These are phyloP conservation scores for Pouteria glomerata DNA, from an alignment of 148 eudicot species.

Conservation along the genomic window DNA sequence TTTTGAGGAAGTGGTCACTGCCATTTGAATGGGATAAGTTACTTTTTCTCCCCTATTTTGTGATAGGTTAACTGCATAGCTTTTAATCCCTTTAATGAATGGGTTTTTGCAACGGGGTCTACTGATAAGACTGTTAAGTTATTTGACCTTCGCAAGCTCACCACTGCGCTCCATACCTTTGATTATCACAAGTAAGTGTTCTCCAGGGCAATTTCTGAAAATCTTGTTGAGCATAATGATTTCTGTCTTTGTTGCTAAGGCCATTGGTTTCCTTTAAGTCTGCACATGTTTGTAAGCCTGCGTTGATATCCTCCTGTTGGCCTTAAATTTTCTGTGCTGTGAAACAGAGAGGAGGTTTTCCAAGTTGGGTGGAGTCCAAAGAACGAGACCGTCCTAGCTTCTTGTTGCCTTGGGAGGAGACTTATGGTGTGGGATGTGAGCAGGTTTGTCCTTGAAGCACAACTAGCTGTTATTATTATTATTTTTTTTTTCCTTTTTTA, in stretches of 20 bases:
- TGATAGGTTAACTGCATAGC: constrained; percentile 69
- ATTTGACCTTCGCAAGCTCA: constrained; percentile 54
- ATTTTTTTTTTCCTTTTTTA: too few species aligned
- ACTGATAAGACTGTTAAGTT: constrained; percentile 65
- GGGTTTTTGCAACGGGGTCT: constrained; percentile 74
- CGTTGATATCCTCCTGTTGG: too few species aligned
- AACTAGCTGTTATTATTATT: too few species aligned
- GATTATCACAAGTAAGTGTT: constrained; percentile 78
- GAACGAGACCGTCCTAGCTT: constrained; percentile 84
- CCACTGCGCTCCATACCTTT: constrained; percentile 62
- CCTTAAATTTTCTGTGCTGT: constrained; percentile 4
- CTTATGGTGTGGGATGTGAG: constrained; percentile 97
- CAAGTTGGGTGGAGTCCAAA: constrained; percentile 98
- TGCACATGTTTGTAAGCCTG: neutral
- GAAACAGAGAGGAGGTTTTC: constrained; percentile 76
- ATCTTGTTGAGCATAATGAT: neutral
- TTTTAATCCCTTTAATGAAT: constrained; percentile 77
- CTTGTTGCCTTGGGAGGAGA: constrained; percentile 93
- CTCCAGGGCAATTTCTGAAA: neutral
- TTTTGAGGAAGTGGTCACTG: neutral
- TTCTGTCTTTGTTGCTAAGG: too few species aligned
- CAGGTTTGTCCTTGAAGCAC: constrained; percentile 46
- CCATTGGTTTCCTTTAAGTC: neutral
- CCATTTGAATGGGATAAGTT: neutral
- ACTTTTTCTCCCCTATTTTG: constrained; percentile 2